A percentile compares a stretch with the other conserved stretches of the same genome.
Conservation (phyloP, 129 eudicot species). For the Chrysanthemum makinoi region DNA sequence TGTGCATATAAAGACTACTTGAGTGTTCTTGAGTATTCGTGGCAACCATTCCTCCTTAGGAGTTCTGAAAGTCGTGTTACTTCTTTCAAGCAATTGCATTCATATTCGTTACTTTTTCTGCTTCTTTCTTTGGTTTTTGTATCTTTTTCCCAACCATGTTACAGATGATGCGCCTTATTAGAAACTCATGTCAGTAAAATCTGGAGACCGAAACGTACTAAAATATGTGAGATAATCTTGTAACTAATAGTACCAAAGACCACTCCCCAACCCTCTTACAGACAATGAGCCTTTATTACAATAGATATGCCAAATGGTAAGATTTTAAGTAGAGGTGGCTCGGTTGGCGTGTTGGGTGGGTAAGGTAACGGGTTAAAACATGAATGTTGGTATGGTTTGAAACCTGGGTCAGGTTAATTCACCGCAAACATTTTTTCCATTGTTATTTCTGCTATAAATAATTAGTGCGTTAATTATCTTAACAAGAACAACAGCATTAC, state of each 20-base stretch:
- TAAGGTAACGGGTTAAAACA: background rate
- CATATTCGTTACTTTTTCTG: background rate
- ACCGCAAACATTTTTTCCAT: background rate
- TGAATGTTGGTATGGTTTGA: background rate
- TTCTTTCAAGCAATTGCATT: background rate
- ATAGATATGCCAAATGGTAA: background rate
- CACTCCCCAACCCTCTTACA: constrained; percentile 1
- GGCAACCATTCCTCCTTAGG: no score
- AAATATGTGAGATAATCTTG: constrained; percentile 7
- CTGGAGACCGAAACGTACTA: background rate
- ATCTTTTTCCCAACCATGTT: background rate
- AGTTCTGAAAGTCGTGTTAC: no score
- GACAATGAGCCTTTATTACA: background rate
- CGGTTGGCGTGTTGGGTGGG: background rate
- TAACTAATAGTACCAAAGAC: background rate
- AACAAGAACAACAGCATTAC: background rate
- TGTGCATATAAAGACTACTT: background rate
- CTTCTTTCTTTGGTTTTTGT: background rate
- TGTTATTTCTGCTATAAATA: no score
- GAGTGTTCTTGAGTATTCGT: no score
- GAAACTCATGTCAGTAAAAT: background rate
- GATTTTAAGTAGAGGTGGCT: background rate
- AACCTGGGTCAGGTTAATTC: background rate
- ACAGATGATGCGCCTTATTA: background rate
- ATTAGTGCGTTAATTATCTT: background rate